Evolutionary conservation across 2,329 filamentous ascomycete genomes (phyloP).

Genomic region (Corniculantispora saksenae): DNA sequence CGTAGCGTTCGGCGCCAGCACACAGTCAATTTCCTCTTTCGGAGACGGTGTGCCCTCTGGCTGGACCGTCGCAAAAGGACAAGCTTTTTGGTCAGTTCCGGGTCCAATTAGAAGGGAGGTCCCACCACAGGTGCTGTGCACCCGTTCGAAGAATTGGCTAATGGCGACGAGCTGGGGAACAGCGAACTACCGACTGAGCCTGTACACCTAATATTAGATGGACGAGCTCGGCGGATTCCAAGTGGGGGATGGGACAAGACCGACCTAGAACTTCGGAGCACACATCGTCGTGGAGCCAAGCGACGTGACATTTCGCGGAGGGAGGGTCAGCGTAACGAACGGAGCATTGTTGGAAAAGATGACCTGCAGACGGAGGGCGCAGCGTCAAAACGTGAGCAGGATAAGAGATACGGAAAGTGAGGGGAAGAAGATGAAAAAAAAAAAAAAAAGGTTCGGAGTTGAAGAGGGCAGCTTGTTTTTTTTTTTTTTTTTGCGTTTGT

Average conservation of each 20-base stretch:
- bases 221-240: slow-evolving; percentile 1
- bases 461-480: not conserved
- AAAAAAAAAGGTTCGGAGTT: not conserved
- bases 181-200: not conserved
- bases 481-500: slow-evolving; percentile 8
- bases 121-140: not conserved
- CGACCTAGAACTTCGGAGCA: not conserved
- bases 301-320: not conserved
- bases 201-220: not conserved
- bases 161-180: not conserved
- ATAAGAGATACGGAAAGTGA: not conserved
- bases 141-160: not conserved
- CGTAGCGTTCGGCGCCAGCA: not conserved
- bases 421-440: not conserved
- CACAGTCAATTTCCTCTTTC: slow-evolving; percentile 17
- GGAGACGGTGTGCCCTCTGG: slow-evolving; percentile 18
- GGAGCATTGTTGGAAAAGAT: not conserved
- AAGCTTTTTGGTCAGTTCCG: slow-evolving; percentile 8
- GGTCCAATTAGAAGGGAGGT: slow-evolving; percentile 7
- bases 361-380: not conserved
- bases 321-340: not conserved
- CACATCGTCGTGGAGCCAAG: not conserved
- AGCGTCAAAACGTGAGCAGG: not conserved
- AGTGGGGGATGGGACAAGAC: slow-evolving; percentile 3
- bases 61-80: slow-evolving; percentile 3